phyloP scores from a whole-genome alignment of 2,329 filamentous ascomycete species.

The Gyromitra esculenta region DNA sequence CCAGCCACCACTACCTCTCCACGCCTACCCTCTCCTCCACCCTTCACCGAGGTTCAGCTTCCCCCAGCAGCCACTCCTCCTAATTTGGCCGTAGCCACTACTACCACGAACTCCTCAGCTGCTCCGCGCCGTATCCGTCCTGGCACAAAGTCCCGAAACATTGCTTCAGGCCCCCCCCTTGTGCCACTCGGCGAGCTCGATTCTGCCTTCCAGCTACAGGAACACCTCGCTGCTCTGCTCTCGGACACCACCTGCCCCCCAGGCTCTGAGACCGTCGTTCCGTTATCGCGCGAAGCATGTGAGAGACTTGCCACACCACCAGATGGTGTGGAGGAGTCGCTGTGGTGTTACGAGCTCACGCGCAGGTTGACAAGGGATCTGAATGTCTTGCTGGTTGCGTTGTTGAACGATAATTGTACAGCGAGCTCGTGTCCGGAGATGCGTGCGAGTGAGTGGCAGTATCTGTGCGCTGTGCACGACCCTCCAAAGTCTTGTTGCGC shows the following conservation, averaged over 20 bases:
- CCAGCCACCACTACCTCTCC: constrained; percentile 75
- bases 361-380: constrained; percentile 95
- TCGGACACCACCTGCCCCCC: constrained; percentile 77
- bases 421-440: constrained; percentile 93
- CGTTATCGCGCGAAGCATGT: constrained; percentile 80
- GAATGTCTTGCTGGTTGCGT: constrained; percentile 89
- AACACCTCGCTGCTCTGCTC: constrained; percentile 93
- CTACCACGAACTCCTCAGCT: constrained; percentile 75
- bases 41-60: constrained; percentile 92
- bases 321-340: constrained; percentile 79
- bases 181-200: constrained; percentile 77
- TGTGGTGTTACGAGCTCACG: constrained; percentile 98
- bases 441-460: constrained; percentile 99
- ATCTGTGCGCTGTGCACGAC: constrained; percentile 96
- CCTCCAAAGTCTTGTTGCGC: constrained; percentile 96
- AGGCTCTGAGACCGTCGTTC: constrained; percentile 62
- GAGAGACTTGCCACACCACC: constrained; percentile 80
- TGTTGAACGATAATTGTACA: constrained; percentile 91
- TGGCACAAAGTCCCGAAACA: constrained; percentile 89
- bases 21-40: constrained; percentile 91
- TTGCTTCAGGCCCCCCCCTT: constrained; percentile 89
- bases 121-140: constrained; percentile 87
- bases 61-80: constrained; percentile 51
- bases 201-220: constrained; percentile 95
- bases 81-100: constrained; percentile 67